Conservation (phyloP, 441 rosid species). For the Adansonia gregorii region DNA sequence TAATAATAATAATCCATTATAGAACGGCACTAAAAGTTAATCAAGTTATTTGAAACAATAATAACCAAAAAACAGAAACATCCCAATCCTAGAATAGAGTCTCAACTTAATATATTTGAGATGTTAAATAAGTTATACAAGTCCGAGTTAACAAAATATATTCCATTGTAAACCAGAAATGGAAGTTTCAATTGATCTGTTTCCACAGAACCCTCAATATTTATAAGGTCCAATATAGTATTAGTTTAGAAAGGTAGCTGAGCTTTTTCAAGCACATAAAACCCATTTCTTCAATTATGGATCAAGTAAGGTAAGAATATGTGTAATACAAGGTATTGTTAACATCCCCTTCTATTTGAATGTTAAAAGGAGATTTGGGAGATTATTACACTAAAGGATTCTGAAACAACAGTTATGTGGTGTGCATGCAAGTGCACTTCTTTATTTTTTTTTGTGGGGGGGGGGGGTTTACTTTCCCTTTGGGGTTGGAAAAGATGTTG, state of each 20-base stretch:
- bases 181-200: not conserved
- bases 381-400: not conserved
- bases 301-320: not conserved
- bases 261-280: not conserved
- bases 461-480: not conserved
- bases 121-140: not conserved
- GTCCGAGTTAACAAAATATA: not conserved
- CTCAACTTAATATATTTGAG: not conserved
- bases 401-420: not conserved
- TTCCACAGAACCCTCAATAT: not conserved
- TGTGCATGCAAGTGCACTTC: not conserved
- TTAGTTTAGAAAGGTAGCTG: not conserved
- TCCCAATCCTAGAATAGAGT: not conserved
- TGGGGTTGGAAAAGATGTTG: not conserved
- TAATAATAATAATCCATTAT: not conserved
- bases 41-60: not conserved
- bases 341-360: not conserved
- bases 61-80: not conserved
- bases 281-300: not conserved
- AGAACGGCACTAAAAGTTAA: not conserved
- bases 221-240: not conserved
- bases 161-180: not conserved
- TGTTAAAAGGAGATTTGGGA: not conserved
- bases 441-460: not conserved
- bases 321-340: not conserved